Percentiles rank a stretch among this genome's conserved stretches.
These are phyloP conservation scores for Mycena chlorophos DNA, from an alignment of 768 basidiomycete genomes.

Conservation along the genomic window DNA sequence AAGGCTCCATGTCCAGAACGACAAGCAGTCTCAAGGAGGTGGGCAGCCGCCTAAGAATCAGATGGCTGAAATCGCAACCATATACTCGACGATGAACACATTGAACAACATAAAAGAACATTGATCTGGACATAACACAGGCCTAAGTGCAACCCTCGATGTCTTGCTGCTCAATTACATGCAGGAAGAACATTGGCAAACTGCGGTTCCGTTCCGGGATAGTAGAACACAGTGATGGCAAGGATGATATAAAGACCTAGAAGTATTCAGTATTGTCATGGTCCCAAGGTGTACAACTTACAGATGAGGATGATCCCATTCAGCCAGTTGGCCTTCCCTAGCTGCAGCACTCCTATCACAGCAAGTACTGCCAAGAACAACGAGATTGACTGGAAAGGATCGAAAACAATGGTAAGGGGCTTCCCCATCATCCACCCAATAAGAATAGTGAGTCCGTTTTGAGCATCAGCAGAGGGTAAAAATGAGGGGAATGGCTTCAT, in stretches of 20 bases:
- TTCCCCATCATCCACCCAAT: background rate
- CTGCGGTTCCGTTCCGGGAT: background rate
- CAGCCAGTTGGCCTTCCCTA: background rate
- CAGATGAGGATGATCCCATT: background rate
- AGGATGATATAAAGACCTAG: background rate
- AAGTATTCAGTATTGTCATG: background rate
- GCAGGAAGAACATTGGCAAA: background rate
- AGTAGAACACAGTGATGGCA: background rate
- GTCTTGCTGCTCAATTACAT: no score
- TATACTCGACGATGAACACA: no score
- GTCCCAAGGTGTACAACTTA: background rate
- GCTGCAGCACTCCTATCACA: background rate
- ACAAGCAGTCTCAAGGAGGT: no score
- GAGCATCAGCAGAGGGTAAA: background rate
- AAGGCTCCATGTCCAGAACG: no score
- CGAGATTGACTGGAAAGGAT: background rate
- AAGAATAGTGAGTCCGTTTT: background rate
- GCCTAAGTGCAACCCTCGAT: no score
- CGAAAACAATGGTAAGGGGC: background rate
- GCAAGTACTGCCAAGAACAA: background rate
- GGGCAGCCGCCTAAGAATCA: no score
- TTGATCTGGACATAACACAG: no score
- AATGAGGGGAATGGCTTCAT: background rate
- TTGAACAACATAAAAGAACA: no score
- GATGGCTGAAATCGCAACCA: no score